These are phyloP conservation scores for Pseudogymnoascus sp. DNA, from an alignment of 2,329 filamentous ascomycete genomes.

Conservation along the genomic window DNA sequence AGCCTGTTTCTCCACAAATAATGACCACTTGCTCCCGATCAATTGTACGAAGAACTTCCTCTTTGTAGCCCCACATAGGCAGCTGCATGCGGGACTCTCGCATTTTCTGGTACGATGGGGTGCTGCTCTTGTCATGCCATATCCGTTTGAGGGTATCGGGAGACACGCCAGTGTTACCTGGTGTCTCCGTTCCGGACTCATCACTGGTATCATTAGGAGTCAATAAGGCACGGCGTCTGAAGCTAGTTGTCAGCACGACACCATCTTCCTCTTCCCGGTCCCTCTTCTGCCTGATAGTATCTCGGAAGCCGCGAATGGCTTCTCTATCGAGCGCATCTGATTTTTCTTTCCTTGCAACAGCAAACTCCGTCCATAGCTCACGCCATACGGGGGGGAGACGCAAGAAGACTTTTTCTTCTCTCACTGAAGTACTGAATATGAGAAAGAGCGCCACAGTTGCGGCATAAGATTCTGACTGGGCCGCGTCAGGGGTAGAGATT, in stretches of 20 bases:
- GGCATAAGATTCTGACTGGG: slow-evolving; percentile 81
- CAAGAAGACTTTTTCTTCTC: slow-evolving; percentile 78
- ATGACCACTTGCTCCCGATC: slow-evolving; percentile 80
- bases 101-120: slow-evolving; percentile 68
- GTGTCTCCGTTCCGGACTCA: slow-evolving; percentile 32
- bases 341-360: slow-evolving; percentile 59
- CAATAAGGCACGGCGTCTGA: slow-evolving; percentile 51
- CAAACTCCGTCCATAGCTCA: slow-evolving; percentile 76
- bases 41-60: slow-evolving; percentile 69
- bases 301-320: slow-evolving; percentile 58
- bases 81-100: slow-evolving; percentile 67
- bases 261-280: slow-evolving; percentile 65
- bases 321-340: slow-evolving; percentile 63
- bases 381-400: slow-evolving; percentile 73
- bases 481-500: slow-evolving; percentile 63
- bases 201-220: slow-evolving; percentile 41
- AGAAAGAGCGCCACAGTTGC: slow-evolving; percentile 76
- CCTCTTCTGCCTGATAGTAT: slow-evolving; percentile 58
- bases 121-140: slow-evolving; percentile 50
- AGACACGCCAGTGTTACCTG: slow-evolving; percentile 19
- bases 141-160: slow-evolving; percentile 43
- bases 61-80: slow-evolving; percentile 80
- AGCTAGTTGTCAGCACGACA: slow-evolving; percentile 68
- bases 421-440: slow-evolving; percentile 66
- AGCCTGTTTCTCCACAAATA: slow-evolving; percentile 93